Evolutionary conservation across 768 basidiomycete species (phyloP), one percentile per base, ranked within the genome.

Genomic region (Rhodotorula paludigena): DNA sequence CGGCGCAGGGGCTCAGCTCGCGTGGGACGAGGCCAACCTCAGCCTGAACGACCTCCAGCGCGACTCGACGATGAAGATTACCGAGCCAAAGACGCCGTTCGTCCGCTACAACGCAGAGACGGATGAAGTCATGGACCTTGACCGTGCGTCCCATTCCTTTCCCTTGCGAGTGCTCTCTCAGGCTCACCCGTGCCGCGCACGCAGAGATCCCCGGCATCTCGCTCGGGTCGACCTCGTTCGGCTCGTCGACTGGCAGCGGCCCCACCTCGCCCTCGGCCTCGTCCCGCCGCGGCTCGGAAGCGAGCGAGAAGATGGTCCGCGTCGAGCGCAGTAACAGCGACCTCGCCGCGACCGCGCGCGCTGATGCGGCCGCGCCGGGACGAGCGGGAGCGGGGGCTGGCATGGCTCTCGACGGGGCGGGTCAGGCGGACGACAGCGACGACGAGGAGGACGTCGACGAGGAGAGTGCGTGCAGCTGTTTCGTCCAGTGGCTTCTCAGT

Each of bases 71-170:
- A 75, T 75, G 74, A 73, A 74, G 71, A 76, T 76, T 51, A 64
- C 60, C 0, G 75, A 76, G 53, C 75, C 75, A 18, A 76, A 76
- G 70, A 75, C 73, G 16, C 73, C 73, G 10, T 76, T 72, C 51
- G 75, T 76, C 11, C 59, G 71, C n/a, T 76, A 76, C 74, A 68
- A 76, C 60, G 68, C 75, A 3, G 75, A 76, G 47, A 76, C 72
- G 21, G 75, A 76, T 58, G 59, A 66, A 38, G 75, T 76, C 41
- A 74, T 74, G 74, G 73, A 76, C 59, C 54, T 76, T 16, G 74
- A 76, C 71, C 66, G 73, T 72, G 7, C 39, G 64, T 60, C 42
- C 52, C 28, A 4, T 44, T 28, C 28, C 41, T n/a, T 49, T 47
- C n/a, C 20, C 59, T 45, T 53, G 48, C 30, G 11, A 15, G 33